These are phyloP conservation scores for Elsinoe ampelina DNA, from an alignment of 2,329 filamentous ascomycete genomes.

Conservation along the genomic window DNA sequence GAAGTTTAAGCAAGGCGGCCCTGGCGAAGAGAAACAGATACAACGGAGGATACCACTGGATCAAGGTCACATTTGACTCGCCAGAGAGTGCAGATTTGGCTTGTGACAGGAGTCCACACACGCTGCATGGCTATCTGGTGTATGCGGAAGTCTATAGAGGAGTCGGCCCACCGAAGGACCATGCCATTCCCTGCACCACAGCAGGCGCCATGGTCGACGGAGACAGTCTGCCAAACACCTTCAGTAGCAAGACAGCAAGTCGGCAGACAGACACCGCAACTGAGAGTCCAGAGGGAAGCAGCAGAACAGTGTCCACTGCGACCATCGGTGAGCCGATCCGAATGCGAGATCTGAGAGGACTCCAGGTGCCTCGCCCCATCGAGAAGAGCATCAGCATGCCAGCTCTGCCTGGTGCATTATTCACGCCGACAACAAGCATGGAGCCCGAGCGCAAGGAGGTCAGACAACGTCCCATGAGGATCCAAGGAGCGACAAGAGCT, in stretches of 20 bases:
- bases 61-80: constrained; percentile 49
- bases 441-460: constrained; percentile 11
- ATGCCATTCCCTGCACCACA: constrained; percentile 32
- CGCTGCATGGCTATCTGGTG: constrained; percentile 39
- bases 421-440: constrained; percentile 7
- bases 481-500: constrained; percentile 31
- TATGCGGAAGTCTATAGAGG: constrained; percentile 41
- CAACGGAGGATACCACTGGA: constrained; percentile 82
- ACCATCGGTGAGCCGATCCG: constrained; percentile 27
- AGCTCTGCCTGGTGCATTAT: not conserved
- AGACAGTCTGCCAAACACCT: constrained; percentile 22
- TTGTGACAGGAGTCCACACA: constrained; percentile 38
- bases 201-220: constrained; percentile 25
- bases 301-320: constrained; percentile 32
- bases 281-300: constrained; percentile 23
- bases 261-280: constrained; percentile 15
- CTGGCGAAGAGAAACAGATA: constrained; percentile 71
- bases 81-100: constrained; percentile 41
- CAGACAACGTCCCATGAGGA: constrained; percentile 21
- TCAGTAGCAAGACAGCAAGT: constrained; percentile 25
- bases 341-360: constrained; percentile 6
- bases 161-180: constrained; percentile 35
- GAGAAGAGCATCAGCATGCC: constrained; percentile 11
- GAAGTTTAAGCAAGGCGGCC: constrained; percentile 60
- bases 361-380: not conserved